Percentiles rank a stretch among this genome's conserved stretches.
Conservation (phyloP, 2,329 filamentous ascomycete genomes). For the Aciculosporium take region DNA sequence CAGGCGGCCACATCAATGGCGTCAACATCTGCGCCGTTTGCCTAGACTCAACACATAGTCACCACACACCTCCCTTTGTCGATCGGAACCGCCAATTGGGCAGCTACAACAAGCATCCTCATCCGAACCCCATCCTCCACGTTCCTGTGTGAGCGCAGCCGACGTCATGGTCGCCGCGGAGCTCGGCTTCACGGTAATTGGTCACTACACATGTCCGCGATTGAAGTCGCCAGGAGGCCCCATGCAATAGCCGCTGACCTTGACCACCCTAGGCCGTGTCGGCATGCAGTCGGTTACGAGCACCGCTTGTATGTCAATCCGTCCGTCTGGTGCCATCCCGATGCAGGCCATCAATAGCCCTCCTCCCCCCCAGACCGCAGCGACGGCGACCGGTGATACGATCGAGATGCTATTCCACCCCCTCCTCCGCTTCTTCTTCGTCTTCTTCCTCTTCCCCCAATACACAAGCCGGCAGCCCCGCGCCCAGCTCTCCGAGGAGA, state of each 20-base stretch:
- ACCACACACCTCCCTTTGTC: not conserved
- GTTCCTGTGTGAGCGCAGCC: not conserved
- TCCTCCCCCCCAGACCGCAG: slow-evolving; percentile 5
- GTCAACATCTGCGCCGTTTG: not conserved
- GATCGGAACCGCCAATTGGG: too few relatives aligned
- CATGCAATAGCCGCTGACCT: not conserved
- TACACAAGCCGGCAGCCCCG: slow-evolving; percentile 8
- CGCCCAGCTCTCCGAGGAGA: slow-evolving; percentile 3
- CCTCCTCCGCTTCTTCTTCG: slow-evolving; percentile 1
- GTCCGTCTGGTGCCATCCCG: slow-evolving; percentile 6
- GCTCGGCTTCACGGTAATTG: slow-evolving; percentile 6
- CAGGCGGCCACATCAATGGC: not conserved
- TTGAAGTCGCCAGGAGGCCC: too few relatives aligned
- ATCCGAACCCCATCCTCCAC: too few relatives aligned
- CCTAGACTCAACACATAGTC: not conserved
- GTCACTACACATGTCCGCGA: too few relatives aligned
- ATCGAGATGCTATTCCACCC: slow-evolving; percentile 4
- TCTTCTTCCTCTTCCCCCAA: not conserved
- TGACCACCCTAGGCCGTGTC: slow-evolving; percentile 2
- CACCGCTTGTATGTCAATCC: slow-evolving; percentile 11
- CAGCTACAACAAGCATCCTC: too few relatives aligned
- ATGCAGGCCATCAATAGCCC: slow-evolving; percentile 4
- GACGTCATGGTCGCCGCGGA: slow-evolving; percentile 6
- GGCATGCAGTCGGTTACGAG: slow-evolving; percentile 8
- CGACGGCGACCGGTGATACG: slow-evolving; percentile 1